A percentile compares a stretch with the other conserved stretches of the same genome.
phyloP scores from a whole-genome alignment of 768 basidiomycete genomes.

The Tricholoma terreum region DNA sequence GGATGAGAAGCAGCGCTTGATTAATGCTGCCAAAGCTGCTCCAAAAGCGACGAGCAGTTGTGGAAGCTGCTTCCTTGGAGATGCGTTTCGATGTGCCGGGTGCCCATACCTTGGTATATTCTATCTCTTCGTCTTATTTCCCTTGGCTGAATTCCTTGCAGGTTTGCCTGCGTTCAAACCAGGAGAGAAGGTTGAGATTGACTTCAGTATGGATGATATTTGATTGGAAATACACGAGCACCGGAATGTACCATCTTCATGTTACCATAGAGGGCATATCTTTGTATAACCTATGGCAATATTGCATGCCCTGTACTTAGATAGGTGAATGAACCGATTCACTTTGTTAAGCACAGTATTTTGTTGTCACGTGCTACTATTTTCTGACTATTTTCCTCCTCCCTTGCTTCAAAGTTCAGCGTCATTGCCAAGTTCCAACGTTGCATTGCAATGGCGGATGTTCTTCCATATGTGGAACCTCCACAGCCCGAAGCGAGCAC shows the following conservation, averaged over 20 bases:
- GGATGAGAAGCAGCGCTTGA: conserved; percentile 61
- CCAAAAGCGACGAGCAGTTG: conserved; percentile 94
- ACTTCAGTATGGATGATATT: conserved; percentile 86
- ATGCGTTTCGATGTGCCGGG: conserved; percentile 94
- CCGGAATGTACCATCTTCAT: background rate
- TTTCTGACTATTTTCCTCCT: conserved; percentile 1
- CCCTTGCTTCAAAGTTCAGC: background rate
- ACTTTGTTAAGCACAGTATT: no score
- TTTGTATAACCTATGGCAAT: background rate
- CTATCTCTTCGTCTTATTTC: background rate
- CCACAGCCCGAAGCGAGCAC: conserved; percentile 13
- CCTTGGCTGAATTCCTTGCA: conserved; percentile 29
- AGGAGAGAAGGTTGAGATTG: conserved; percentile 94
- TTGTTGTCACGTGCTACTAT: conserved; percentile 5
- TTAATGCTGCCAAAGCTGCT: conserved; percentile 64
- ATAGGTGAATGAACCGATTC: no score
- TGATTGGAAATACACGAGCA: conserved; percentile 29
- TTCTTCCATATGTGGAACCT: background rate
- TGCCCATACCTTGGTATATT: conserved; percentile 93
- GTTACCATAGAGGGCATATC: background rate
- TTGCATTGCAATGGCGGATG: conserved; percentile 9
- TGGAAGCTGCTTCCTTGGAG: conserved; percentile 95
- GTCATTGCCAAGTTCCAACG: no score
- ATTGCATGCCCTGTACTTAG: background rate
- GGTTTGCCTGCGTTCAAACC: conserved; percentile 98